A percentile compares a stretch with the other conserved stretches of the same genome.
phyloP scores from a whole-genome alignment of 192 early-diverging fungal genomes.

The Lunasporangiospora selenospora region DNA sequence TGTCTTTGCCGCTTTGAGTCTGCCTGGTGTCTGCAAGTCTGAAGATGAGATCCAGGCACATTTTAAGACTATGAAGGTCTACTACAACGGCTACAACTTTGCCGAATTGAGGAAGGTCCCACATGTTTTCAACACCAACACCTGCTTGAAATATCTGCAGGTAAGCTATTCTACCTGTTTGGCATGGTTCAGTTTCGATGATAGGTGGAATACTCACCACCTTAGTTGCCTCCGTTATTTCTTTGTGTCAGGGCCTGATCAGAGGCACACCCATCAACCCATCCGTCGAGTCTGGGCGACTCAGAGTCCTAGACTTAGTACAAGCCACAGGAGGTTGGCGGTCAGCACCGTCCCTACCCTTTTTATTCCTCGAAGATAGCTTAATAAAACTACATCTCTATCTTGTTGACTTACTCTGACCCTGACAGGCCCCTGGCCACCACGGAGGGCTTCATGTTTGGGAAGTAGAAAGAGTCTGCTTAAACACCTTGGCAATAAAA shows the following conservation, averaged over 20 bases:
- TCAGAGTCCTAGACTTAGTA: too few relatives aligned
- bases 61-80: slow-evolving; percentile 24
- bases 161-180: slow-evolving; percentile 8
- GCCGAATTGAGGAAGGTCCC: slow-evolving; percentile 4
- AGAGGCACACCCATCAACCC: slow-evolving; percentile 9
- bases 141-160: slow-evolving; percentile 43
- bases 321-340: too few relatives aligned
- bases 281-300: slow-evolving; percentile 20
- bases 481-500: too few relatives aligned
- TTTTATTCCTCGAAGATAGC: too few relatives aligned
- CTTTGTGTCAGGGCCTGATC: slow-evolving; percentile 17
- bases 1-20: slow-evolving; percentile 23
- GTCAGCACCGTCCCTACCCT: too few relatives aligned
- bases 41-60: slow-evolving; percentile 10
- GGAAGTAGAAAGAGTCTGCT: too few relatives aligned
- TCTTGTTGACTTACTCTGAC: too few relatives aligned
- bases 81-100: slow-evolving; percentile 33
- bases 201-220: slow-evolving; percentile 1
- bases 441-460: too few relatives aligned
- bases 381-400: too few relatives aligned
- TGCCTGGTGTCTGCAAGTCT: slow-evolving; percentile 6
- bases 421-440: too few relatives aligned
- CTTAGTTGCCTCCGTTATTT: slow-evolving; percentile 4
- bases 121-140: slow-evolving; percentile 40
- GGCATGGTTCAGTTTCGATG: slow-evolving; percentile 6